Conservation (phyloP, 75 land plant species). For the Picea sitchensis region DNA sequence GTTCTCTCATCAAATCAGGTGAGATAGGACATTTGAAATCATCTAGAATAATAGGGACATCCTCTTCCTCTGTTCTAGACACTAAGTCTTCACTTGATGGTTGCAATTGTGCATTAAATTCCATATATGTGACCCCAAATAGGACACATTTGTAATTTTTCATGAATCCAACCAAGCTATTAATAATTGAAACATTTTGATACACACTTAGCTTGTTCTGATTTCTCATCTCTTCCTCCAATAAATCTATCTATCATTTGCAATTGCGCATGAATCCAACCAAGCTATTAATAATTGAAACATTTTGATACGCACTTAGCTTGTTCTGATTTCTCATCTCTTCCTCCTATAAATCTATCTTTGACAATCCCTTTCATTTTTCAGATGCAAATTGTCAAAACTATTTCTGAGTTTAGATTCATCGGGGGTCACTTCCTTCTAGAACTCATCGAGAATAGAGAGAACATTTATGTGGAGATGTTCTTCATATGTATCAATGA, state of each 20-base stretch:
- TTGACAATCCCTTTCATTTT: too few species aligned
- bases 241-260: slow-evolving; percentile 5
- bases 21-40: too few species aligned
- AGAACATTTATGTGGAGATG: slow-evolving; percentile 24
- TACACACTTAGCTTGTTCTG: too few species aligned
- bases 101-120: neutral
- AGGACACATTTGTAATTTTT: slow-evolving; percentile 15
- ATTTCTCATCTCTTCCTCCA: too few species aligned
- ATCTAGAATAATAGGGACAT: too few species aligned
- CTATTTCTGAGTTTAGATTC: neutral
- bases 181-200: too few species aligned
- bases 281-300: slow-evolving; percentile 24
- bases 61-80: too few species aligned
- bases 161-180: too few species aligned
- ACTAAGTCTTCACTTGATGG: too few species aligned
- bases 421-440: slow-evolving; percentile 40
- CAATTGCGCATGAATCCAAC: slow-evolving; percentile 55
- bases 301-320: slow-evolving; percentile 15
- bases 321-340: slow-evolving; percentile 17
- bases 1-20: too few species aligned
- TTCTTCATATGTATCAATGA: slow-evolving; percentile 26
- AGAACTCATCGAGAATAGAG: slow-evolving; percentile 35
- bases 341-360: slow-evolving; percentile 11
- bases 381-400: too few species aligned
- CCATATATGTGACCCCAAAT: slow-evolving; percentile 15